These are phyloP conservation scores for Luvunga scandens DNA, from an alignment of 345 rosid genomes.

Conservation along the genomic window DNA sequence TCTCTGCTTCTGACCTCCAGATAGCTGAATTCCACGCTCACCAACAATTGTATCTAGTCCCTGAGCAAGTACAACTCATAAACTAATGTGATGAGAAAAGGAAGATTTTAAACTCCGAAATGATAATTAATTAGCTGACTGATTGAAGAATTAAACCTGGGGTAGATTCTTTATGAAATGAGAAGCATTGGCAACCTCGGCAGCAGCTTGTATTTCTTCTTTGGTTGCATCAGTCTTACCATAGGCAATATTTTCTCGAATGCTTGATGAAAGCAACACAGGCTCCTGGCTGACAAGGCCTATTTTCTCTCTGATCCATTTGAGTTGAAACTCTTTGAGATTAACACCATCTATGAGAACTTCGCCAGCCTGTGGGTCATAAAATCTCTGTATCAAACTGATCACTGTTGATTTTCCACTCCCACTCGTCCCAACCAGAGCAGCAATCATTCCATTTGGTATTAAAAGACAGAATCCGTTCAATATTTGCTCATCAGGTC, in stretches of 20 bases:
- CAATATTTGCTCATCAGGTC: conserved; percentile 58
- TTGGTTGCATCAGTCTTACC: conserved; percentile 51
- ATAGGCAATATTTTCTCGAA: conserved; percentile 56
- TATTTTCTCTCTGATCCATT: conserved; percentile 63
- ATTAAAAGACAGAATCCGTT: conserved; percentile 48
- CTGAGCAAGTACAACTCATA: conserved; percentile 18
- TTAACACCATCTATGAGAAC: conserved; percentile 57
- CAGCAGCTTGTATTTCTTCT: conserved; percentile 56
- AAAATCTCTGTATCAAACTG: conserved; percentile 70
- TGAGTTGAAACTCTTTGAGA: conserved; percentile 53
- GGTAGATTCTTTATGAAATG: conserved; percentile 63
- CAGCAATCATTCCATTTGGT: conserved; percentile 54
- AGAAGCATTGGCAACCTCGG: conserved; percentile 60
- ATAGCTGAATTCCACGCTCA: conserved; percentile 75
- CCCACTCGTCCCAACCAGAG: conserved; percentile 73
- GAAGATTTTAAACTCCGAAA: no score
- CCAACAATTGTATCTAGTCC: conserved; percentile 76
- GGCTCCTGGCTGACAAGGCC: conserved; percentile 87
- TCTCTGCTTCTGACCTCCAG: conserved; percentile 84
- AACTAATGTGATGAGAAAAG: no score
- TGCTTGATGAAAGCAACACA: conserved; percentile 54
- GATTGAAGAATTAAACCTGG: conserved; percentile 31
- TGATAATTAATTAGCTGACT: no score
- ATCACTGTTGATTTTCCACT: conserved; percentile 71
- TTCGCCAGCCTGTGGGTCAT: conserved; percentile 57